Percentiles rank a stretch among this genome's conserved stretches.
Conservation (phyloP, 768 basidiomycete genomes). For the Trametes meyenii region DNA sequence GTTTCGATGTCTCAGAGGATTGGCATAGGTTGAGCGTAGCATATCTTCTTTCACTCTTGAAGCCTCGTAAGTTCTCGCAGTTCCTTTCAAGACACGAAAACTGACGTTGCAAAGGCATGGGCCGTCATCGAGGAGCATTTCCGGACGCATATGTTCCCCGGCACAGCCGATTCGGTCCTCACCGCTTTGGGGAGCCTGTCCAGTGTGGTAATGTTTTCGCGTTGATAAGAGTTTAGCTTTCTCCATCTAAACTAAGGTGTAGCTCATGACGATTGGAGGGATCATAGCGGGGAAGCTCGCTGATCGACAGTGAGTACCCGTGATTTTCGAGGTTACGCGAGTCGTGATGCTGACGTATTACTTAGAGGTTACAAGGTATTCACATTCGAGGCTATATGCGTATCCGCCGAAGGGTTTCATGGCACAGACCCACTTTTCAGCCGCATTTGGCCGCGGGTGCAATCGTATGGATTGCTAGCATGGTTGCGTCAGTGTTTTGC, state of each 20-base stretch:
- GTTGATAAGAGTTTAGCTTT: background rate
- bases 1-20: background rate
- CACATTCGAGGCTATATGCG: background rate
- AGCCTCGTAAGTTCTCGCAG: too few species aligned
- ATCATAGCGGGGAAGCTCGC: slow-evolving; percentile 38
- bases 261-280: slow-evolving; percentile 34
- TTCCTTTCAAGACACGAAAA: too few species aligned
- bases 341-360: background rate
- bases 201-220: slow-evolving; percentile 23
- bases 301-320: slow-evolving; percentile 34
- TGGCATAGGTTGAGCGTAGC: background rate
- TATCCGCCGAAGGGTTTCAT: background rate
- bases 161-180: slow-evolving; percentile 17
- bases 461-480: slow-evolving; percentile 29
- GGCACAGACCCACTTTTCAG: slow-evolving; percentile 15
- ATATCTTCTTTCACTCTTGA: too few species aligned
- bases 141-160: slow-evolving; percentile 30
- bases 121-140: slow-evolving; percentile 38
- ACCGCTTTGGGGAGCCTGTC: slow-evolving; percentile 33
- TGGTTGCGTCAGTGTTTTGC: slow-evolving; percentile 3
- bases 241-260: too few species aligned
- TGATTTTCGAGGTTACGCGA: background rate
- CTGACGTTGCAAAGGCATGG: slow-evolving; percentile 28
- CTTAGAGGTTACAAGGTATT: slow-evolving; percentile 25
- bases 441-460: slow-evolving; percentile 36